Base-by-base conservation (phyloP, 495 filamentous ascomycete genomes). In the Aspergillus incahuasiensis region DNA sequence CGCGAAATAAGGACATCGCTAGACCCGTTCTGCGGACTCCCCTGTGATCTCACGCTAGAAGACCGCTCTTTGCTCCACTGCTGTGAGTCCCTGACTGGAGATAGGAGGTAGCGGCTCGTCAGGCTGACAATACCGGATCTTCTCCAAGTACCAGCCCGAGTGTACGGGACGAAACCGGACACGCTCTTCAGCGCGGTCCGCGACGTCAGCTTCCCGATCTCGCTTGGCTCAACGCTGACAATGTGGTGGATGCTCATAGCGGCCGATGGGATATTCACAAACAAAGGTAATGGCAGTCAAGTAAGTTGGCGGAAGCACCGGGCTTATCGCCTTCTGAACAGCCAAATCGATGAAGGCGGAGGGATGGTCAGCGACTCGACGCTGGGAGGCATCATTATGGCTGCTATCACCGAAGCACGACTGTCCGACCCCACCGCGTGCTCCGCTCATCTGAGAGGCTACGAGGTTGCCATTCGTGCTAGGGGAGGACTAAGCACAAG, bases 161-260 rank as follows among this genome's bases (percentile, higher is more conserved):
- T 49, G 1, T 49, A 35, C 21, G 46, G 46, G 20, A 49, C 46
- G 21, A 13, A 16, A 30, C 3, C 28, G 15, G 28, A 35, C 11
- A 13, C 46, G 24, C 12, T 49, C 13, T 35, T 49, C 32, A 49
- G 28, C 28, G 22, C 45, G 5, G 45, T 48, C 2, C 24, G 28
- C 45, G 24, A 48, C 24, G 24, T 48, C 24, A 49, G 46, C 15
- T 49, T 49, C 28, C 46, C 28, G n/a, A 49, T 49, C 18, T 34
- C 46, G 15, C 28, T 49, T 12, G 19, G n/a, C n/a, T 49, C 46
- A n/a, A 22, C 5, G 0, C 19, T 35, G 15, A 48, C 46, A 1
- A 9, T 49, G 28, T n/a, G 19, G 5, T 49, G 46, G 46, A 35
- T 49, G 46, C 46, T 49, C n/a, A 38, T 49, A 9, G 46, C 28